phyloP scores from a whole-genome alignment of 208 protist species.

The Wallacemonas sp. region DNA sequence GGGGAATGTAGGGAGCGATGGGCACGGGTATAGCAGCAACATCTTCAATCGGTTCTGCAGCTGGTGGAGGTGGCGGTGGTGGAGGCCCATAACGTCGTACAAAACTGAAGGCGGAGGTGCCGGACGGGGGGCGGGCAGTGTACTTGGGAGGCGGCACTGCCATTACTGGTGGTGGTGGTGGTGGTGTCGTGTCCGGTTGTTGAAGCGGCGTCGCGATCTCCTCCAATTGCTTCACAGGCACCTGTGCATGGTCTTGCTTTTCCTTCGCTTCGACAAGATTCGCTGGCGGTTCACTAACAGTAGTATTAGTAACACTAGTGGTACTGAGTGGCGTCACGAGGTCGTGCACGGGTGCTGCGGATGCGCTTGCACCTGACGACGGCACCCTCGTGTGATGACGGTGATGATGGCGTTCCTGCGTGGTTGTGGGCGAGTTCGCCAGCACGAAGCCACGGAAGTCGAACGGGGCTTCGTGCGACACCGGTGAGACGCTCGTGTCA shows the following conservation, averaged over 20 bases:
- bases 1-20: not conserved
- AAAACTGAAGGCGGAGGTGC: constrained; percentile 4
- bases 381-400: not conserved
- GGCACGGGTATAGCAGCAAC: not conserved
- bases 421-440: not conserved
- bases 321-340: too few species aligned
- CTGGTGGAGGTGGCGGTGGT: constrained; percentile 1
- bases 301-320: too few species aligned
- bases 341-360: too few species aligned
- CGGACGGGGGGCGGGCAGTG: not conserved
- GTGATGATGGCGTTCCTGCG: not conserved
- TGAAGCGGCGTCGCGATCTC: too few species aligned
- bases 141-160: too few species aligned
- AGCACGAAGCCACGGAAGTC: not conserved
- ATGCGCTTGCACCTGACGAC: too few species aligned
- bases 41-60: not conserved
- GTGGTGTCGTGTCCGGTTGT: too few species aligned
- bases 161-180: too few species aligned
- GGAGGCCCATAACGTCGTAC: not conserved
- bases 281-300: too few species aligned
- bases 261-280: too few species aligned
- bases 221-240: too few species aligned
- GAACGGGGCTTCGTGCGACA: not conserved
- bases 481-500: not conserved
- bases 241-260: too few species aligned